Percentiles rank a stretch among this genome's conserved stretches.
Evolutionary conservation across 257 asterid species (phyloP).

Genomic region (Rauvolfia tetraphylla): DNA sequence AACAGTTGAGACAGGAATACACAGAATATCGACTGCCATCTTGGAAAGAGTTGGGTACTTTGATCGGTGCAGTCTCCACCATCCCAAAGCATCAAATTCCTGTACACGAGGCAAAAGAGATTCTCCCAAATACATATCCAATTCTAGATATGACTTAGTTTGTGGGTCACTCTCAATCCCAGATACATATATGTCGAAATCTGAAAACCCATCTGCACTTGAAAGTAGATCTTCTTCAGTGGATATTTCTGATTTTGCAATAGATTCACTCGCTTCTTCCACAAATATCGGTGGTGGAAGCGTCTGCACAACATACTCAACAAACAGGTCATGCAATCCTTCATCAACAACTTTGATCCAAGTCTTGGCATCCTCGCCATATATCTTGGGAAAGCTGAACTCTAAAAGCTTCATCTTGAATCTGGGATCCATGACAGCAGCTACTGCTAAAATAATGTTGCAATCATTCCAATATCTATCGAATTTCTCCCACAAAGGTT

Average conservation of each 20-base stretch:
- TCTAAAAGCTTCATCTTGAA: constrained; percentile 30
- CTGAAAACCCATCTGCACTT: constrained; percentile 8
- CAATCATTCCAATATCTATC: constrained; percentile 28
- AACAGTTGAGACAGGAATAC: constrained; percentile 62
- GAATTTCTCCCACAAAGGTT: constrained; percentile 24
- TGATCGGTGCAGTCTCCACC: constrained; percentile 64
- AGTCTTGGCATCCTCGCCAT: constrained; percentile 12
- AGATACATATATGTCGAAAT: constrained; percentile 15
- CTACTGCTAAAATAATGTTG: constrained; percentile 25
- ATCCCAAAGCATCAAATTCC: constrained; percentile 74
- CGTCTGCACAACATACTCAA: constrained; percentile 23
- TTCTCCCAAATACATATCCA: constrained; percentile 64
- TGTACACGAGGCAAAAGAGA: constrained; percentile 54
- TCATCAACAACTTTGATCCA: constrained; percentile 20
- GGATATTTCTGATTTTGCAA: constrained; percentile 2
- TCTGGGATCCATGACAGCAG: constrained; percentile 38
- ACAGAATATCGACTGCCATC: constrained; percentile 72
- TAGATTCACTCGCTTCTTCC: constrained; percentile 14
- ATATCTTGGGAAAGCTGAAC: constrained; percentile 25
- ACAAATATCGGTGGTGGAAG: constrained; percentile 18
- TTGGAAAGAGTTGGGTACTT: constrained; percentile 63
- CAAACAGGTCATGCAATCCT: constrained; percentile 19
- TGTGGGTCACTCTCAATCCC: constrained; percentile 45
- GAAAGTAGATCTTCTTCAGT: constrained; percentile 18
- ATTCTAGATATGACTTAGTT: constrained; percentile 37